Percentiles rank a stretch among this genome's conserved stretches.
Evolutionary conservation across 2,329 filamentous ascomycete species (phyloP).

Genomic region (Monosporascus sp.): DNA sequence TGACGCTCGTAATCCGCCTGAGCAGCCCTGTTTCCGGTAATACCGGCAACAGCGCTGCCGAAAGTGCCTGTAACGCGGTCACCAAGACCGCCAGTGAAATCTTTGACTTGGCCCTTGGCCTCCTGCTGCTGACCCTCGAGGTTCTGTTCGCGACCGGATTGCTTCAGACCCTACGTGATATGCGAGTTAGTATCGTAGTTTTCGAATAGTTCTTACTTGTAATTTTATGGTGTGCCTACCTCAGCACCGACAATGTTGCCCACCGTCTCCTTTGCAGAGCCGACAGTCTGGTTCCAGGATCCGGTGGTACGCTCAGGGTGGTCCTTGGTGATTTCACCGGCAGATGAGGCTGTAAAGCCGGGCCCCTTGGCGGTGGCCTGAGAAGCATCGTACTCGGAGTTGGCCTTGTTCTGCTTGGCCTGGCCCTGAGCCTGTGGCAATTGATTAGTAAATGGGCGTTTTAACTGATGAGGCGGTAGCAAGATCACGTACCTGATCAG

Average conservation of each 20-base stretch:
- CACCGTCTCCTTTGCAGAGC: conserved; percentile 74
- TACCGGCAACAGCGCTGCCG: conserved; percentile 63
- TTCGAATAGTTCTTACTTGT: not conserved
- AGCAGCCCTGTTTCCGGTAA: conserved; percentile 65
- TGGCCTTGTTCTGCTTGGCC: conserved; percentile 58
- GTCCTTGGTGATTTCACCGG: conserved; percentile 67
- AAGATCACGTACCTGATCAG: conserved; percentile 49
- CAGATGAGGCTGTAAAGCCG: conserved; percentile 61
- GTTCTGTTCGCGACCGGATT: conserved; percentile 72
- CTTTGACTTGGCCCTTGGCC: conserved; percentile 73
- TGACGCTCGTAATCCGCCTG: conserved; percentile 61
- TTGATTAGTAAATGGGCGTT: conserved; percentile 4
- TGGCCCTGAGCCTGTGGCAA: conserved; percentile 51
- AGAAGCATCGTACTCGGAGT: conserved; percentile 66
- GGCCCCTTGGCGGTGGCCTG: conserved; percentile 72
- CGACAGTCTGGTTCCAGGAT: conserved; percentile 84
- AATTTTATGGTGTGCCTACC: conserved; percentile 31
- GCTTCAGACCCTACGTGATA: conserved; percentile 54
- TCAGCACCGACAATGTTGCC: conserved; percentile 73
- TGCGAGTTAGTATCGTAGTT: not conserved
- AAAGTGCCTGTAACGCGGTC: conserved; percentile 67
- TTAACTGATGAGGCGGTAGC: too few relatives aligned
- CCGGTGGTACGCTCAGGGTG: conserved; percentile 67
- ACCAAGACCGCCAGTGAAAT: conserved; percentile 62
- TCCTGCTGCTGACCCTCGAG: conserved; percentile 74